Base-by-base conservation (phyloP, 495 filamentous ascomycete genomes). In the Podospora didyma region DNA sequence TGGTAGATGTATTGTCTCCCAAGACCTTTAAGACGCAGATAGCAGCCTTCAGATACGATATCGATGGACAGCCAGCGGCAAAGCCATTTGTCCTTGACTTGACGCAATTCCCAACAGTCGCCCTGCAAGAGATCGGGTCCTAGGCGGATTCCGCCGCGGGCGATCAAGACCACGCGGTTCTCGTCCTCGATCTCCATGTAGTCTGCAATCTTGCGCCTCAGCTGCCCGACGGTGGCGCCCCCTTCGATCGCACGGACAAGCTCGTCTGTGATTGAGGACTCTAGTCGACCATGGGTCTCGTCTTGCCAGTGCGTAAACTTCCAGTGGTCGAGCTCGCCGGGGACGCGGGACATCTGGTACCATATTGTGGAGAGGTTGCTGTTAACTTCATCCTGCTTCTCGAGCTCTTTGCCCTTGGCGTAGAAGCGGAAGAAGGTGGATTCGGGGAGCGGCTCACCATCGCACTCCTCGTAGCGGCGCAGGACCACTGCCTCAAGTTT, bases 1-100 rank as follows among this genome's bases (percentile, higher is more conserved):
- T 73, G 69, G 23, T 61, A 71, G 31, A 73, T 31, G 47, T 75
- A 75, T 44, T 62, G 47, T 28, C 71, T 61, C 17, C 67, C 67
- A 12, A 67, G 57, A 3, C 70, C 69, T 12, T 44, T 57, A 26
- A 71, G 47, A 2, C 70, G 49, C n/a, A 69, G 55, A 49, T 66
- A 75, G 2, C 48, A 31, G 2, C 46, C 53, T 39, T 28, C 31
- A 0, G 56, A 58, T 34, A 34, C 52, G 26, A 71, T 20, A 35
- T 71, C 62, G 41, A 69, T 49, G 2, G 53, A 37, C n/a, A 75
- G 55, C 57, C 68, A 66, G n/a, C 66, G 62, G 34, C 70, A 73
- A 9, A 70, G 50, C 71, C 71, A 75, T 14, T 47, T 46, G 44
- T 50, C 46, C 42, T 55, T 61, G 42, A 71, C 51, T 35, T 68